Conservation (phyloP, 1,139 yeast genomes). For the Candida tunisiensis region DNA sequence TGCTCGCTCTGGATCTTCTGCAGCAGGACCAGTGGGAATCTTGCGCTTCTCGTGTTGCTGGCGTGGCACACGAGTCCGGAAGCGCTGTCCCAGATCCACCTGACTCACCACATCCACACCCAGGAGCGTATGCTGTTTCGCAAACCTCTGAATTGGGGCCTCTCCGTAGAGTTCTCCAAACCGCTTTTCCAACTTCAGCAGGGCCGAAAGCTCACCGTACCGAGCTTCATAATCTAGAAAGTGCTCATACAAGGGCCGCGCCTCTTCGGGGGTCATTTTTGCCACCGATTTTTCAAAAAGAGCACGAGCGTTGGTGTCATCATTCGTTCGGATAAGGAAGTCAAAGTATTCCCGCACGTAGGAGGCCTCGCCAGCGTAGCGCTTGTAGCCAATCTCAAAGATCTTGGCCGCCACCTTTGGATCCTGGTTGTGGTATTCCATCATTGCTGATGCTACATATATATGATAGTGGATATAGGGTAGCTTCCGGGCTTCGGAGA, state of each 20-base stretch:
- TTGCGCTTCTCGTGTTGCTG: too few relatives aligned
- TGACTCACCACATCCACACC: too few relatives aligned
- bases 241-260: slow-evolving; percentile 28
- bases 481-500: slow-evolving; percentile 55
- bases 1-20: too few relatives aligned
- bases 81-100: too few relatives aligned
- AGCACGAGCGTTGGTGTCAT: slow-evolving; percentile 68
- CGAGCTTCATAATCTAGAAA: slow-evolving; percentile 37
- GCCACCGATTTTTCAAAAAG: slow-evolving; percentile 53
- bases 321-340: slow-evolving; percentile 55
- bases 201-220: slow-evolving; percentile 51
- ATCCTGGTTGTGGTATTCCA: slow-evolving; percentile 52
- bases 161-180: slow-evolving; percentile 52
- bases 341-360: slow-evolving; percentile 57
- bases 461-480: slow-evolving; percentile 60
- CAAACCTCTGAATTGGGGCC: too few relatives aligned
- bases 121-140: too few relatives aligned
- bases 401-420: slow-evolving; percentile 58
- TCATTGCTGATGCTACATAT: slow-evolving; percentile 64
- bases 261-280: slow-evolving; percentile 20
- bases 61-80: too few relatives aligned
- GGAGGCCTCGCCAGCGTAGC: slow-evolving; percentile 32
- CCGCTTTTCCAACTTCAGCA: slow-evolving; percentile 47
- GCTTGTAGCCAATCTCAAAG: slow-evolving; percentile 63
- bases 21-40: too few relatives aligned